Conservation (phyloP, 208 protist species). For the Acanthamoeba divionensis region DNA sequence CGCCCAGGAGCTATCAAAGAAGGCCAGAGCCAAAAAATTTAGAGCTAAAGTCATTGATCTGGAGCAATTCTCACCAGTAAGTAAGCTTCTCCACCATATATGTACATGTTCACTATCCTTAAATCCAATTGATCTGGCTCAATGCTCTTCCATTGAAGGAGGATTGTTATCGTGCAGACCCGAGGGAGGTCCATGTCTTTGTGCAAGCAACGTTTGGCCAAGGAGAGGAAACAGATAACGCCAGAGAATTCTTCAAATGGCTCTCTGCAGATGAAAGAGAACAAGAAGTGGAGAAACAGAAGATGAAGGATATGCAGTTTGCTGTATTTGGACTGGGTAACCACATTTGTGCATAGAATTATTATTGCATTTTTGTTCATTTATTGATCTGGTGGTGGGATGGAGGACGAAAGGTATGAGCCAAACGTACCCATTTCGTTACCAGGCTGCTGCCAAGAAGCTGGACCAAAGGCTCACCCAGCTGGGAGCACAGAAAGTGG, state of each 20-base stretch:
- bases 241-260: slow-evolving; percentile 33
- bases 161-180: neutral
- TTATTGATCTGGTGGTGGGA: too few relatives aligned
- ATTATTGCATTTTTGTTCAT: too few relatives aligned
- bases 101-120: neutral
- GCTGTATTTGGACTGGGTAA: slow-evolving; percentile 52
- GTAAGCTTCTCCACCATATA: neutral
- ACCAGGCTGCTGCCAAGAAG: slow-evolving; percentile 5
- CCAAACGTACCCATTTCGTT: slow-evolving; percentile 11
- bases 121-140: neutral
- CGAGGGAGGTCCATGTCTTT: neutral
- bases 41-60: slow-evolving; percentile 36
- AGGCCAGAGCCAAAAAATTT: neutral
- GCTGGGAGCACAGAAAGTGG: neutral
- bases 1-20: neutral
- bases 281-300: neutral
- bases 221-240: slow-evolving; percentile 46
- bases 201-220: slow-evolving; percentile 34
- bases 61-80: slow-evolving; percentile 15
- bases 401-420: neutral
- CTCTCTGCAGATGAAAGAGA: neutral
- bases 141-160: neutral
- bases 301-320: neutral
- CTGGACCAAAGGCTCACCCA: slow-evolving; percentile 8
- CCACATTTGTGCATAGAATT: neutral